These are phyloP conservation scores for Otatea glauca DNA, from an alignment of 176 grass and related monocot genomes.

Conservation along the genomic window DNA sequence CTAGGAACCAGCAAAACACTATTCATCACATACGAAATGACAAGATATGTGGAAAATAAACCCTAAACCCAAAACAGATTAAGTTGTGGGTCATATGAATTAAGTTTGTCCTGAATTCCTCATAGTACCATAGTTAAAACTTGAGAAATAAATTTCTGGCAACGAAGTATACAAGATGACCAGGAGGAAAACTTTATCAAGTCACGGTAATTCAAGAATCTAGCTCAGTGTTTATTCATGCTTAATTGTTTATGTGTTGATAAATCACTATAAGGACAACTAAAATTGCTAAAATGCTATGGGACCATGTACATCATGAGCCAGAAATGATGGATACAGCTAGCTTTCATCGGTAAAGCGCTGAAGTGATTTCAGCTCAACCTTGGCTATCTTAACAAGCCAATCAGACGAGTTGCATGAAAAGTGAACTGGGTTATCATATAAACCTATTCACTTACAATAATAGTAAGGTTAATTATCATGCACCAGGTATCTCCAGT, in stretches of 20 bases:
- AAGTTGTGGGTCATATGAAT: background rate
- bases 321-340: background rate
- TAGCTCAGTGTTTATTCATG: background rate
- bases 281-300: background rate
- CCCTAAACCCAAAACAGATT: background rate
- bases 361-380: too few relatives aligned
- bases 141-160: background rate
- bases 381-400: too few relatives aligned
- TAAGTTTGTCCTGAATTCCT: background rate
- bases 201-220: slow-evolving; percentile 16
- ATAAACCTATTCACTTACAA: too few relatives aligned
- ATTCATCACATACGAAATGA: background rate
- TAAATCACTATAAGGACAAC: slow-evolving; percentile 1
- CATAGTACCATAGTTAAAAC: background rate
- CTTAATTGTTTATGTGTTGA: background rate
- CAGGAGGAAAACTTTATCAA: background rate
- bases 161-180: background rate
- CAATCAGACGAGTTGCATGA: background rate
- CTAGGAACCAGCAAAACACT: background rate
- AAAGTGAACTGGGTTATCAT: background rate
- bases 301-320: background rate
- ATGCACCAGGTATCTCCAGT: background rate
- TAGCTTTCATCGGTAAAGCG: background rate
- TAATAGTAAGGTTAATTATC: background rate
- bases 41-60: background rate